A percentile compares a stretch with the other conserved stretches of the same genome.
Conservation (phyloP, 1,139 yeast genomes). For the Nadsonia starkeyi-henricii region DNA sequence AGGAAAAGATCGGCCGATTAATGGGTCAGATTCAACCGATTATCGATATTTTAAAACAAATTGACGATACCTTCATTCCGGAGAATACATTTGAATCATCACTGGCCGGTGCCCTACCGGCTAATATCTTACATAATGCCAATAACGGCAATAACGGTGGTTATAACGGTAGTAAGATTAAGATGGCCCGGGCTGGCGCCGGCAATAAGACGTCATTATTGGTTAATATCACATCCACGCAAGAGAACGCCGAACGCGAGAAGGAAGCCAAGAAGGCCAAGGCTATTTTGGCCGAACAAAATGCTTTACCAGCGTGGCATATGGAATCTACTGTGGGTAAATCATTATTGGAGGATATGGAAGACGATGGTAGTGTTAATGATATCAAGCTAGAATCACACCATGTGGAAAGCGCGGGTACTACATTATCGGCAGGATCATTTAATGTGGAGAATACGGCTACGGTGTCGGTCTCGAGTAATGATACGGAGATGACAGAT, state of each 20-base stretch:
- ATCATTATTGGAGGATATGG: slow-evolving; percentile 27
- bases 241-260: slow-evolving; percentile 47
- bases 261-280: slow-evolving; percentile 57
- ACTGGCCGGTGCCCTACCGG: slow-evolving; percentile 67
- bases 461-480: slow-evolving; percentile 12
- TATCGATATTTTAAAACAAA: slow-evolving; percentile 65
- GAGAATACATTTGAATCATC: slow-evolving; percentile 82
- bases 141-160: slow-evolving; percentile 2
- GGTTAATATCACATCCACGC: slow-evolving; percentile 84
- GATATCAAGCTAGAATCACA: slow-evolving; percentile 1
- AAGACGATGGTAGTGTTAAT: slow-evolving; percentile 30
- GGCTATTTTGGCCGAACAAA: slow-evolving; percentile 50
- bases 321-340: slow-evolving; percentile 77
- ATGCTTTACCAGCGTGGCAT: slow-evolving; percentile 96
- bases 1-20: slow-evolving; percentile 65
- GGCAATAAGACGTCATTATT: slow-evolving; percentile 49
- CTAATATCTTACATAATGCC: slow-evolving; percentile 24
- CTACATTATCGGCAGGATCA: slow-evolving; percentile 12
- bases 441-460: slow-evolving; percentile 10
- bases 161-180: slow-evolving; percentile 11
- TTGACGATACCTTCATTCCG: slow-evolving; percentile 73
- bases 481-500: slow-evolving; percentile 31
- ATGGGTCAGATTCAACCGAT: slow-evolving; percentile 88
- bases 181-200: slow-evolving; percentile 12
- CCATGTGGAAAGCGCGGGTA: slow-evolving; percentile 10